Percentiles rank a stretch among this genome's conserved stretches.
Evolutionary conservation across 1,139 yeast genomes (phyloP).

Genomic region (Kodamaea sp.): DNA sequence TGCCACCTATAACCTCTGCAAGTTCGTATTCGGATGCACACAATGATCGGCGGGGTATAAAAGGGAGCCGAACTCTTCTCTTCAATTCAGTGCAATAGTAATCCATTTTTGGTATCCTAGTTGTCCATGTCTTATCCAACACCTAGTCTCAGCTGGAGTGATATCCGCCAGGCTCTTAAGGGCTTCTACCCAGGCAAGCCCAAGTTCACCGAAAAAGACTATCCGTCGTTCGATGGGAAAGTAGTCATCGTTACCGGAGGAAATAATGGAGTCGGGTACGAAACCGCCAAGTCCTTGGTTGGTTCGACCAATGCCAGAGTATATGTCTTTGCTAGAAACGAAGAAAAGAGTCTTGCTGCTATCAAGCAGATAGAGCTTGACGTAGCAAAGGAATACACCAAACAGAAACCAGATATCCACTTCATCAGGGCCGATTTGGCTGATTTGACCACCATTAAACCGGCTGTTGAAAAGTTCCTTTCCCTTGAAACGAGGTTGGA

Average conservation of each 20-base stretch:
- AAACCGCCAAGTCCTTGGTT: constrained; percentile 11
- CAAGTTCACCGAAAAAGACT: constrained; percentile 11
- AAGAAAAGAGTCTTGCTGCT: constrained; percentile 18
- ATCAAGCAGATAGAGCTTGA: constrained; percentile 14
- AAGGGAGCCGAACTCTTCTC: no score
- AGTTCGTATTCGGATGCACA: no score
- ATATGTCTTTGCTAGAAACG: constrained; percentile 21
- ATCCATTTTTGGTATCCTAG: no score
- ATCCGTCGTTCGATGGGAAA: constrained; percentile 18
- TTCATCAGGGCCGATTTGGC: constrained; percentile 38
- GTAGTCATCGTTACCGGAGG: constrained; percentile 25
- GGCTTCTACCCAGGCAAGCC: no score
- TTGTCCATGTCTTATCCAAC: no score
- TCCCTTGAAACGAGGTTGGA: constrained; percentile 31
- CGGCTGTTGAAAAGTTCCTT: constrained; percentile 36
- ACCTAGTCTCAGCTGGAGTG: no score
- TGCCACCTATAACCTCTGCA: no score
- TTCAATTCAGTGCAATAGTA: no score
- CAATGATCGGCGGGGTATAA: no score
- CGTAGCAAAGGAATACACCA: constrained; percentile 12
- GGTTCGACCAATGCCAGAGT: constrained; percentile 16
- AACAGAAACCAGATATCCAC: constrained; percentile 4
- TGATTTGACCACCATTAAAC: constrained; percentile 45
- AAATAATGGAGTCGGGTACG: constrained; percentile 23
- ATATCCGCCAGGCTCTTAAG: no score